phyloP scores from a whole-genome alignment of 805 yeast genomes.

The Naumovozyma castellii region DNA sequence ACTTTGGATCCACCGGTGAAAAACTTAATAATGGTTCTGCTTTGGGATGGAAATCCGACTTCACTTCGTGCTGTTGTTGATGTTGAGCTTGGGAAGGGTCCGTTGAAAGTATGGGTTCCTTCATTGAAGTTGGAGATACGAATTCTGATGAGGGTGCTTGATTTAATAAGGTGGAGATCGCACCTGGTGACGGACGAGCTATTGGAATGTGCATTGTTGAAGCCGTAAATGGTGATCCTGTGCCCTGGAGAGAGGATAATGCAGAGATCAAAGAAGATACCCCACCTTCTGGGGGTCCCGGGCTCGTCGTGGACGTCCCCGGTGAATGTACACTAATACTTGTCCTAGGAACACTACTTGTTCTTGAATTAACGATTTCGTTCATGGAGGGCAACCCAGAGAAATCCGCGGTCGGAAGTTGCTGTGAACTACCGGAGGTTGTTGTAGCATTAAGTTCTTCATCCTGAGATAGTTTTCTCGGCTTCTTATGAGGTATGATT shows the following conservation, averaged over 20 bases:
- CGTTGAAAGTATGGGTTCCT: too few species aligned
- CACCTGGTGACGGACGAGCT: neutral
- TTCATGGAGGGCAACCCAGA: neutral
- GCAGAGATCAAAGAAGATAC: slow-evolving; percentile 17
- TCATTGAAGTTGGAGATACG: too few species aligned
- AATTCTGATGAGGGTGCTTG: neutral
- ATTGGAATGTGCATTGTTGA: too few species aligned
- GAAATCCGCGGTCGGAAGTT: neutral
- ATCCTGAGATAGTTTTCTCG: neutral
- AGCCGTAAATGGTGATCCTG: neutral
- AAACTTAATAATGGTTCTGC: neutral
- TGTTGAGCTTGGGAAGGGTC: too few species aligned
- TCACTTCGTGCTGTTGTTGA: neutral
- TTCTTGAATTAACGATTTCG: neutral
- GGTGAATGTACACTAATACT: neutral
- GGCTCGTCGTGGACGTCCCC: neutral
- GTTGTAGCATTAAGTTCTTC: neutral
- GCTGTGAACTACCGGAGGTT: neutral
- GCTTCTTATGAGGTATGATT: slow-evolving; percentile 9
- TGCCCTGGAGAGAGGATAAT: neutral
- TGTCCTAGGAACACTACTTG: neutral
- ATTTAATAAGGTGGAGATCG: neutral
- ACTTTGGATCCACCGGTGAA: neutral
- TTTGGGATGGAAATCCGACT: neutral
- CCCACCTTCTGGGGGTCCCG: slow-evolving; percentile 6